Base-by-base conservation (phyloP, 805 yeast genomes). In the Cyberlindnera nakhonratchasimensis region DNA sequence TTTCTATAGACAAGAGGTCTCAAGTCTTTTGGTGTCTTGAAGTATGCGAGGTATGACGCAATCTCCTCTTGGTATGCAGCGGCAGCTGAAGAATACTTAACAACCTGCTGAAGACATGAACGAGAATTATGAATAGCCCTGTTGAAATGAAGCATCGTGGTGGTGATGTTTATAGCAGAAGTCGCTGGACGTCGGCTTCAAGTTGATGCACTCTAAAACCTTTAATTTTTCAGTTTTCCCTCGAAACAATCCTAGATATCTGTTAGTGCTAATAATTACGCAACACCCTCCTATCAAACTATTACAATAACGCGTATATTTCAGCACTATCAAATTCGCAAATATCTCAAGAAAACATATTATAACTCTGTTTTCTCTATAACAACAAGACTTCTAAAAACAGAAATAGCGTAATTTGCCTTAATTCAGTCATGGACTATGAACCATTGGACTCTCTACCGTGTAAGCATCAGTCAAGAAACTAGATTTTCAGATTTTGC, bases 1-100 rank as follows among this genome's bases (percentile, higher is more conserved):
- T 65, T 63, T 52, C 72, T 64, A 51, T 70, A 69, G 20, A 70
- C 64, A 34, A 62, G 55, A 6, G 71, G 69, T 54, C 64, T 66
- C 23, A 66, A 38, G 3, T 54, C 43, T 32, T 53, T 58, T 22
- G 59, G 54, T 2, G 70, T 64, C 29, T 57, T 57, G 50, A 62
- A 61, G 48, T 62, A 70, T 17, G 53, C 50, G 39, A 63, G 58
- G 40, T 57, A 66, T 1, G 62, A 53, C 3, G 59, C 58, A n/a
- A 68, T 46, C 44, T 55, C 53, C 26, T 47, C 53, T 31, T 47
- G 55, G n/a, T n/a, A n/a, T 5, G 65, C 56, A 18, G 35, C 19
- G n/a, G 31, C 13, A 3, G 29, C 25, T 5, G 30, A 12, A 2
- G 48, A 16, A 17, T 20, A 30, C 9, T 21, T 42, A 10, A 40